Conservation (phyloP, 495 filamentous ascomycete species). For the Penicillium ochrochloron region DNA sequence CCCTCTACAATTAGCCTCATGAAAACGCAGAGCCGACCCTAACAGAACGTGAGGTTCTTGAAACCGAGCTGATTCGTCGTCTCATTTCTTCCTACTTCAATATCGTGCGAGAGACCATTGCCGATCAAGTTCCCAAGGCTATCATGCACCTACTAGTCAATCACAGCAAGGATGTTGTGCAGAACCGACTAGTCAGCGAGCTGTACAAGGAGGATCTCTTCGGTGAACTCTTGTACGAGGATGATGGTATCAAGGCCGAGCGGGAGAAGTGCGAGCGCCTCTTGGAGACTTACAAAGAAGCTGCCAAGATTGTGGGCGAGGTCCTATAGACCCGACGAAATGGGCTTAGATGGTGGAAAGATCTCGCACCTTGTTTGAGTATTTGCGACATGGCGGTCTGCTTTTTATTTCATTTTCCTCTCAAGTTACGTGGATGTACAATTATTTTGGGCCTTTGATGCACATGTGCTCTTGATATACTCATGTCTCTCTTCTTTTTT, state of each 20-base stretch:
- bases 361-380: slow-evolving; percentile 19
- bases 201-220: slow-evolving; percentile 95
- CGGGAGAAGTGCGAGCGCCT: slow-evolving; percentile 97
- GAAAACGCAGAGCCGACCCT: slow-evolving; percentile 73
- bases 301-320: slow-evolving; percentile 96
- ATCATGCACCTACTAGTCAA: slow-evolving; percentile 99
- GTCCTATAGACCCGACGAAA: slow-evolving; percentile 66
- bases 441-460: slow-evolving; percentile 25
- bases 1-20: slow-evolving; percentile 31
- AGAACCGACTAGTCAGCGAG: slow-evolving; percentile 94
- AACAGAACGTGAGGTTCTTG: slow-evolving; percentile 93
- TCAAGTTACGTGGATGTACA: slow-evolving; percentile 30
- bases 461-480: slow-evolving; percentile 28
- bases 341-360: not conserved
- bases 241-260: slow-evolving; percentile 95
- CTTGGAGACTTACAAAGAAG: slow-evolving; percentile 91
- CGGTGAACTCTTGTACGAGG: slow-evolving; percentile 92
- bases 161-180: slow-evolving; percentile 95
- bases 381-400: slow-evolving; percentile 17
- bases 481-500: slow-evolving; percentile 14
- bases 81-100: slow-evolving; percentile 98
- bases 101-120: slow-evolving; percentile 95
- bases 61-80: slow-evolving; percentile 95
- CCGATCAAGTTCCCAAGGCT: slow-evolving; percentile 97
- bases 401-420: not conserved